Evolutionary conservation across 805 yeast genomes (phyloP), one percentile per base, ranked within the genome.

Genomic region (Pichia membranifaciens): DNA sequence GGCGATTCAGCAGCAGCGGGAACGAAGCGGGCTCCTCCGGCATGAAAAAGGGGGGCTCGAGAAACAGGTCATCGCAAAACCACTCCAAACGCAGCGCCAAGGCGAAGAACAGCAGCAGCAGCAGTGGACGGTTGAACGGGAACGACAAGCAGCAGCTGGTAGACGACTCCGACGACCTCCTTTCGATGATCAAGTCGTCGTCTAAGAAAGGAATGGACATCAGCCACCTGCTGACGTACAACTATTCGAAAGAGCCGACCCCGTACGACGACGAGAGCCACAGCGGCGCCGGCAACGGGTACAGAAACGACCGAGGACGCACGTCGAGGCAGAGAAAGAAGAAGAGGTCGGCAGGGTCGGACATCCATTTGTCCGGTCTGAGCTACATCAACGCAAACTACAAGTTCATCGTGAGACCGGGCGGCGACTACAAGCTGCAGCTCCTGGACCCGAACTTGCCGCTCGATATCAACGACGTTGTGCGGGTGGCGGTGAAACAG

Each of bases 331-430:
- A 4, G 22, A 41, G 58, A n/a, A 52, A 58, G 9, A 56, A 60
- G 4, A 46, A 42, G 28, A 42, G 48, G 16, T 9, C 20, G 4
- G 18, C 33, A 12, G 15, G 20, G 4, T 22, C 36, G 5, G 39
- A 48, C 16, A 62, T 80, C 6, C 78, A 75, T 50, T 62, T 85
- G 16, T 72, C 73, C 5, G 91, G 91, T 0, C 76, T 81, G 66
- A 69, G 77, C 3, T 85, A 79, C 54, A 82, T 88, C 49, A 93
- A 91, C 60, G 91, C 89, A 18, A 84, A 85, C 61, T 90, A 84
- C 61, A 78, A 87, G 55, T 84, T 93, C 57, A 76, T 91, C 17
- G 85, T 91, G n/a, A 85, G 87, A 55, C 71, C 76, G 43, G 61
- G 79, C 36, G 70, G 74, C 35, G 75, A 75, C 39, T 84, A 79